Percentiles rank a stretch among this genome's conserved stretches.
These are phyloP conservation scores for Cytospora mali DNA, from an alignment of 2,329 filamentous ascomycete genomes.

Conservation along the genomic window DNA sequence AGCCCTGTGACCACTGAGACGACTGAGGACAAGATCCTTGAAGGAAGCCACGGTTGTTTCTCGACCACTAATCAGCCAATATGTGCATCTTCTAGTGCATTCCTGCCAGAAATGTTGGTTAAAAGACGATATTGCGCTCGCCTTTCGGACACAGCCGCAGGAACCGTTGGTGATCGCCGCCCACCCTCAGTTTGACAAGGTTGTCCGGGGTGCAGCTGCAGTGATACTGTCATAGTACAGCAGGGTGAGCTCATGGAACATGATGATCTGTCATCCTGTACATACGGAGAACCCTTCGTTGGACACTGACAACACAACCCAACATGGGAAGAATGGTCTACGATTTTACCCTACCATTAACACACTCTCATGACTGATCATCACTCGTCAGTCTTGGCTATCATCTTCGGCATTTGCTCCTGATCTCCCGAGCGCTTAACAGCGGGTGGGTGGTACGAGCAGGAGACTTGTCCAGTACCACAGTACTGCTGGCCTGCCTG, in stretches of 20 bases:
- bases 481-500: background rate
- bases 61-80: background rate
- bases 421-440: background rate
- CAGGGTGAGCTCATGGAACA: background rate
- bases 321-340: background rate
- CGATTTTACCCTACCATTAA: too few species aligned
- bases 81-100: background rate
- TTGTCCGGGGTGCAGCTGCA: constrained; percentile 6
- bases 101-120: background rate
- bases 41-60: background rate
- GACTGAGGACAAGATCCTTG: background rate
- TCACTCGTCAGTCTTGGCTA: background rate
- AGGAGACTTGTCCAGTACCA: too few species aligned
- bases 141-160: constrained; percentile 9
- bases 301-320: background rate
- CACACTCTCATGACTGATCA: background rate
- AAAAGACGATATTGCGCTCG: background rate
- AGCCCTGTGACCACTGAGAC: too few species aligned
- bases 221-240: background rate
- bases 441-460: background rate
- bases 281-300: too few species aligned
- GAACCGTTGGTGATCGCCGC: constrained; percentile 17
- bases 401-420: background rate
- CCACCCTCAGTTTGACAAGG: constrained; percentile 17
- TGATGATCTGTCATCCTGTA: too few species aligned